phyloP scores from a whole-genome alignment of 192 early-diverging fungal genomes.

The Entophlyctis luteolus region DNA sequence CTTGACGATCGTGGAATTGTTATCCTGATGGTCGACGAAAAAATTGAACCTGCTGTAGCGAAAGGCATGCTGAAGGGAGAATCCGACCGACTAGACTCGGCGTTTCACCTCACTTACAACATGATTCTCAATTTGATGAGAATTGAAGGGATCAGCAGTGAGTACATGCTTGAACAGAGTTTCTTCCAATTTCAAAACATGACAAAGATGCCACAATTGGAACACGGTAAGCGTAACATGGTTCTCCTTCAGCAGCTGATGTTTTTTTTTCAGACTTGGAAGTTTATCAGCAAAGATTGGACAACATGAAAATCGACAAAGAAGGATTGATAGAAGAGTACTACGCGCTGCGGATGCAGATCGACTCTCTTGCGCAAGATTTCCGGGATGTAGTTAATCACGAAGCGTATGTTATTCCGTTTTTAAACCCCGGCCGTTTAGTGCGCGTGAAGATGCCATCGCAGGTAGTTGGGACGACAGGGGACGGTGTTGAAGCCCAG shows the following conservation, averaged over 20 bases:
- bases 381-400: conserved; percentile 74
- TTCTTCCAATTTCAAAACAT: conserved; percentile 93
- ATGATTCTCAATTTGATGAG: conserved; percentile 95
- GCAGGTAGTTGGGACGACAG: not conserved
- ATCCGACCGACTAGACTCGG: conserved; percentile 73
- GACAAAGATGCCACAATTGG: conserved; percentile 72
- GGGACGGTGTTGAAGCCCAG: conserved; percentile 6
- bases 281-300: conserved; percentile 50
- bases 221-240: conserved; percentile 45
- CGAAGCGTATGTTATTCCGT: conserved; percentile 76
- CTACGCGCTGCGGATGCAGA: conserved; percentile 71
- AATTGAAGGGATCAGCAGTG: conserved; percentile 88
- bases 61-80: conserved; percentile 85
- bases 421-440: conserved; percentile 80
- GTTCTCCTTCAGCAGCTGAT: conserved; percentile 2
- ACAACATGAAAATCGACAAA: conserved; percentile 57
- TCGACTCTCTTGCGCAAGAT: conserved; percentile 61
- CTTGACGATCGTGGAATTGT: conserved; percentile 96
- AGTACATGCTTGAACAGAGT: conserved; percentile 85
- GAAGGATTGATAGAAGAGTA: conserved; percentile 71
- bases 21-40: conserved; percentile 93
- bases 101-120: conserved; percentile 93
- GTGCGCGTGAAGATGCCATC: conserved; percentile 46
- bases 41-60: conserved; percentile 87
- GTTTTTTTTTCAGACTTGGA: conserved; percentile 45